These are phyloP conservation scores for Candida pseudocylindracea DNA, from an alignment of 1,139 yeast genomes.

Conservation along the genomic window DNA sequence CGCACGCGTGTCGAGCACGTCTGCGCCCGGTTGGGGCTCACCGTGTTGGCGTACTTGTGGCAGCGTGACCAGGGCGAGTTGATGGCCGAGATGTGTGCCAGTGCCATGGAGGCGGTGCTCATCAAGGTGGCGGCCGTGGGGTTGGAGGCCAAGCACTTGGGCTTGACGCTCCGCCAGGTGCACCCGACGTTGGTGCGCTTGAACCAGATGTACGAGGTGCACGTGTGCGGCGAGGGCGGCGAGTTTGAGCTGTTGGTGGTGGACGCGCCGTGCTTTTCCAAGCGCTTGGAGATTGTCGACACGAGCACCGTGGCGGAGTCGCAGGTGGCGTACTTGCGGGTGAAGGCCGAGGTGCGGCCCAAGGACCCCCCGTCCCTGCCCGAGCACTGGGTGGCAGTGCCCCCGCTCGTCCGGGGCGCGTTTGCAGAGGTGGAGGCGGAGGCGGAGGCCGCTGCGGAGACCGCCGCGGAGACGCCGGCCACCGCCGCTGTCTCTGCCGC, in stretches of 20 bases:
- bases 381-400: too few species aligned
- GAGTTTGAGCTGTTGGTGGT: constrained; percentile 86
- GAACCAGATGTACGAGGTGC: constrained; percentile 54
- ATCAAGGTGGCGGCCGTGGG: constrained; percentile 93
- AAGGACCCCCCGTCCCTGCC: too few species aligned
- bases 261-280: constrained; percentile 67
- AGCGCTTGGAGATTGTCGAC: constrained; percentile 22
- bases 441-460: constrained; percentile 8
- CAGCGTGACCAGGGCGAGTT: constrained; percentile 63
- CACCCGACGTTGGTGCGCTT: constrained; percentile 34
- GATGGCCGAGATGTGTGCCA: constrained; percentile 60
- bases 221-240: constrained; percentile 96
- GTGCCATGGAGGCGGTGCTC: constrained; percentile 60
- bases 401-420: too few species aligned
- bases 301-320: constrained; percentile 21
- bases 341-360: constrained; percentile 7
- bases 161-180: constrained; percentile 38
- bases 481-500: background rate
- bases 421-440: constrained; percentile 2
- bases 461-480: background rate
- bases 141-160: constrained; percentile 39
- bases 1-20: constrained; percentile 85
- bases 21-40: constrained; percentile 47
- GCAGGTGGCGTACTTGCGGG: constrained; percentile 45
- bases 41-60: constrained; percentile 67